These are phyloP conservation scores for Citrus sp. DNA, from an alignment of 345 rosid species.

Conservation along the genomic window DNA sequence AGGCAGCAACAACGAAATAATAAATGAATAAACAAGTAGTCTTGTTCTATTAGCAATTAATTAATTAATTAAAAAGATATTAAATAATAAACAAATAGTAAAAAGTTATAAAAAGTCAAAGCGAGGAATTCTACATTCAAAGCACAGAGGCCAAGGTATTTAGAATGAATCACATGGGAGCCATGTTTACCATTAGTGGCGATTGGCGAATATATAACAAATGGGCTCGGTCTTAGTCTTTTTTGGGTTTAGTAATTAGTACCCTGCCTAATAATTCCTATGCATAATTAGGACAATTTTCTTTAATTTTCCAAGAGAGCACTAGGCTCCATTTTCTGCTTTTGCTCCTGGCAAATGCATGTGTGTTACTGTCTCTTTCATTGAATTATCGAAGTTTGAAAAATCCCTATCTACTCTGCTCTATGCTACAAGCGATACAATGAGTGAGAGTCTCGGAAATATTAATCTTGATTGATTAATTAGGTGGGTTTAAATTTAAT, in stretches of 20 bases:
- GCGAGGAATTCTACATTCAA: conserved; percentile 42
- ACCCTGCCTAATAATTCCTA: not conserved
- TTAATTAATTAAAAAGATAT: not conserved
- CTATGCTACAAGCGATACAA: not conserved
- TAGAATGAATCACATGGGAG: conserved; percentile 62
- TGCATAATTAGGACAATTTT: conserved; percentile 6
- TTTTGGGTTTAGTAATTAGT: not conserved
- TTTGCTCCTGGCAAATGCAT: not conserved
- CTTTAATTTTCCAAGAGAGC: not conserved
- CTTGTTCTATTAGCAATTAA: not conserved
- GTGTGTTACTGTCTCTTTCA: conserved; percentile 15
- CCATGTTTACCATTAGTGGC: not conserved
- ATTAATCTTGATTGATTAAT: not conserved
- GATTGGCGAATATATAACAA: too few species aligned
- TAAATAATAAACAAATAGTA: not conserved
- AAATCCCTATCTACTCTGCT: not conserved
- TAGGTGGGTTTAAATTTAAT: not conserved
- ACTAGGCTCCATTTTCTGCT: not conserved
- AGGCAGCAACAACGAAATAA: not conserved
- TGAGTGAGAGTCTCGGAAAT: not conserved
- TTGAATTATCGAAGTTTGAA: not conserved
- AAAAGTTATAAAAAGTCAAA: conserved; percentile 40
- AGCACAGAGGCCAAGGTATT: conserved; percentile 44
- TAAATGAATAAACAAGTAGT: not conserved
- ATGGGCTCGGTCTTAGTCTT: too few species aligned